These are phyloP conservation scores for Nannizziopsis arthrosporioides DNA, from an alignment of 2,329 filamentous ascomycete species.

Conservation along the genomic window DNA sequence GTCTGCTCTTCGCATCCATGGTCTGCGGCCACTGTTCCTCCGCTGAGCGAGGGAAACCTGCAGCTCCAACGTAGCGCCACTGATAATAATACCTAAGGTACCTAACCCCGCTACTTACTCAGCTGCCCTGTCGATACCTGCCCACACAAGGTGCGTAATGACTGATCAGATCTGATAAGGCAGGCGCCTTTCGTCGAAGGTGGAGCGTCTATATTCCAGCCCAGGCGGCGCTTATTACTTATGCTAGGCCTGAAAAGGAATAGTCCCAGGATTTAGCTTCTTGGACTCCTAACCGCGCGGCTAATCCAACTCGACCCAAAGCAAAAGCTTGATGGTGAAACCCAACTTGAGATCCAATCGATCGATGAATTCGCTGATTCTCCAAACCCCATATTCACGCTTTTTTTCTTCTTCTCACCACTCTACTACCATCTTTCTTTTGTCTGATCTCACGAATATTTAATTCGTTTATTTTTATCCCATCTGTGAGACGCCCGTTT, in stretches of 20 bases:
- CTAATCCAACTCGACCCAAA: not conserved
- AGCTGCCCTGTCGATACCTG: too few relatives aligned
- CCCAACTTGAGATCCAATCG: not conserved
- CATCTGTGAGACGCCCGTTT: not conserved
- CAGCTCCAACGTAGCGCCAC: too few relatives aligned
- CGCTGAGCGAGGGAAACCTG: too few relatives aligned
- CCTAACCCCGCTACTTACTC: too few relatives aligned
- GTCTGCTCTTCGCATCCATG: too few relatives aligned
- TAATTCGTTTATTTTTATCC: not conserved
- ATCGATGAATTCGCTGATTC: not conserved
- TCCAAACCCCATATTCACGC: not conserved
- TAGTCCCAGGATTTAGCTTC: not conserved
- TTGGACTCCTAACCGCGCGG: not conserved
- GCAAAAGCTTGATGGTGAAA: conserved; percentile 10
- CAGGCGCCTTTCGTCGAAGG: too few relatives aligned
- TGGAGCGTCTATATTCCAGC: not conserved
- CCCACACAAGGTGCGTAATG: too few relatives aligned
- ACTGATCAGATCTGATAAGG: too few relatives aligned
- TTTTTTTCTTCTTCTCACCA: not conserved
- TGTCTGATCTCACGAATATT: not conserved
- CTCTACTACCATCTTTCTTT: not conserved
- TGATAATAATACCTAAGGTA: too few relatives aligned
- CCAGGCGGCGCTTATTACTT: not conserved
- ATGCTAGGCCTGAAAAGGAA: not conserved
- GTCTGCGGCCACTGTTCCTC: too few relatives aligned